A percentile compares a stretch with the other conserved stretches of the same genome.
These are phyloP conservation scores for Vigna hirtella DNA, from an alignment of 306 rosid species.

Conservation along the genomic window DNA sequence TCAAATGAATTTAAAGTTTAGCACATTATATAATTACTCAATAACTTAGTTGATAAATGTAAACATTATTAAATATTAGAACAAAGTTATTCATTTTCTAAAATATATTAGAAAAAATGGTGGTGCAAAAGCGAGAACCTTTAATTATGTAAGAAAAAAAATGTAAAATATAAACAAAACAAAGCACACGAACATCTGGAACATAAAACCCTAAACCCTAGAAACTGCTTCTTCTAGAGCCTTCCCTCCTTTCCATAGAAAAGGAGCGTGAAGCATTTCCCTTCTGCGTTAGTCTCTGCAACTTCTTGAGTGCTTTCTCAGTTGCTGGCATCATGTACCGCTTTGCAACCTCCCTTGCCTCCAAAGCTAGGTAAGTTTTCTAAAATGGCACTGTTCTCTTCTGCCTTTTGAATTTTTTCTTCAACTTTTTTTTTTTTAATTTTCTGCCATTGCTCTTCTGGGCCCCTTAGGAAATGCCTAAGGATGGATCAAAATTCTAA, in stretches of 20 bases:
- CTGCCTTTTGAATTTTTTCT: neutral
- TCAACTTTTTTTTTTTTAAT: neutral
- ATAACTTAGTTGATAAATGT: too few species aligned
- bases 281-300: constrained; percentile 23
- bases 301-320: neutral
- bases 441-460: constrained; percentile 1
- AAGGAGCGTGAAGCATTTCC: constrained; percentile 36
- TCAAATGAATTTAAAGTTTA: too few species aligned
- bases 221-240: constrained; percentile 67
- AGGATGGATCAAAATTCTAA: neutral
- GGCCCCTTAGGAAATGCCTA: neutral
- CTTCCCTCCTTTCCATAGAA: constrained; percentile 55
- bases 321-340: constrained; percentile 69
- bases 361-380: constrained; percentile 74
- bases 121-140: too few species aligned
- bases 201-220: constrained; percentile 85
- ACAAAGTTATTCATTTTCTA: too few species aligned
- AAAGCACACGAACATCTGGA: neutral
- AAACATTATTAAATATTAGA: too few species aligned
- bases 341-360: constrained; percentile 79
- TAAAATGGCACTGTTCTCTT: neutral
- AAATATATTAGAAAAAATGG: too few species aligned
- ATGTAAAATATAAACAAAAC: too few species aligned
- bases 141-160: too few species aligned
- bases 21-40: too few species aligned